These are phyloP conservation scores for Talaromyces sp. DNA, from an alignment of 2,329 filamentous ascomycete species.

Conservation along the genomic window DNA sequence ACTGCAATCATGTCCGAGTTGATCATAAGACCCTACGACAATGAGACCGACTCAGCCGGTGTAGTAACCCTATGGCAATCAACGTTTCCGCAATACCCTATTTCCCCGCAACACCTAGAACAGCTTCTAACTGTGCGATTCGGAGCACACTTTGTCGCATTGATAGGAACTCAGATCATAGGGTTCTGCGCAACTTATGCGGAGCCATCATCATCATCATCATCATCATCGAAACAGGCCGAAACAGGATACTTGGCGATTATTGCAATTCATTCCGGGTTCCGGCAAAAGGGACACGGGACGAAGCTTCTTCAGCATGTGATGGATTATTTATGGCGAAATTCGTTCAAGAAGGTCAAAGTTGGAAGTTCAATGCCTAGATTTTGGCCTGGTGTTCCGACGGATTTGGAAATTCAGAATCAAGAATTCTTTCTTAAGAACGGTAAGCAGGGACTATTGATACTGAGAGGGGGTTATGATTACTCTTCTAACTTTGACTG, in stretches of 20 bases:
- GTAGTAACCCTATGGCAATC: slow-evolving; percentile 7
- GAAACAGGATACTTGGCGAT: not conserved
- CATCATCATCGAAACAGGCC: no score
- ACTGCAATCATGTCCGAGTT: slow-evolving; percentile 1
- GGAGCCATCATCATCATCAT: no score
- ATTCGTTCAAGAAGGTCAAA: slow-evolving; percentile 2
- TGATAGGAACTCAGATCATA: not conserved
- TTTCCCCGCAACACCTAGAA: slow-evolving; percentile 2
- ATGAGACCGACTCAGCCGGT: not conserved
- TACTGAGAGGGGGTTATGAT: no score
- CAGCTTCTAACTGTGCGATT: not conserved
- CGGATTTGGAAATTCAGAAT: not conserved
- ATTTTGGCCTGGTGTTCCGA: slow-evolving; percentile 8
- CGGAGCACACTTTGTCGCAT: slow-evolving; percentile 5
- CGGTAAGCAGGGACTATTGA: not conserved
- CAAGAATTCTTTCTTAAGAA: slow-evolving; percentile 4
- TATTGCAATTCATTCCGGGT: not conserved
- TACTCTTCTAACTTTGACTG: not conserved
- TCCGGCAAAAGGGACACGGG: not conserved
- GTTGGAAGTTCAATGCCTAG: not conserved
- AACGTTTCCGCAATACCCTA: slow-evolving; percentile 1
- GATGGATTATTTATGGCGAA: not conserved
- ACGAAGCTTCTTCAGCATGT: not conserved
- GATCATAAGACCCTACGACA: slow-evolving; percentile 4
- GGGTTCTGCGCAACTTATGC: slow-evolving; percentile 5